phyloP scores from a whole-genome alignment of 768 basidiomycete genomes.

The Leucocoprinus sp. region DNA sequence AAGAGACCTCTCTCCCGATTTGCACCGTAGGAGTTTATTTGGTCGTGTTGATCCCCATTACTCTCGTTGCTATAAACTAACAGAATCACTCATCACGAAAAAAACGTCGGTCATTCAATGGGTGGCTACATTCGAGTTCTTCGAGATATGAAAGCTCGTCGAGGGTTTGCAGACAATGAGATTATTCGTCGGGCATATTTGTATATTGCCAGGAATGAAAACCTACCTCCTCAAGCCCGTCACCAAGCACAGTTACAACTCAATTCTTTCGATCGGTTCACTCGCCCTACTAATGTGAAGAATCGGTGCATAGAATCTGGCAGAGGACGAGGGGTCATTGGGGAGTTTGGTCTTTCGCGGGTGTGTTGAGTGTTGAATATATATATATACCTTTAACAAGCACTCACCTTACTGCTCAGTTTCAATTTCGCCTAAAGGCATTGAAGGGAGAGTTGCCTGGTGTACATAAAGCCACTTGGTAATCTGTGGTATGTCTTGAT shows the following conservation, averaged over 20 bases:
- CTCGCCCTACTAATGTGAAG: slow-evolving; percentile 81
- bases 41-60: slow-evolving; percentile 13
- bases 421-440: slow-evolving; percentile 86
- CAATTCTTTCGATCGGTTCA: slow-evolving; percentile 77
- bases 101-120: slow-evolving; percentile 25
- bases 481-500: slow-evolving; percentile 16
- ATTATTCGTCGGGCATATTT: slow-evolving; percentile 84
- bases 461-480: slow-evolving; percentile 92
- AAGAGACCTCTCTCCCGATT: slow-evolving; percentile 20
- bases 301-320: slow-evolving; percentile 85
- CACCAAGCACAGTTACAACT: slow-evolving; percentile 92
- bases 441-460: slow-evolving; percentile 77
- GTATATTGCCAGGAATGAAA: slow-evolving; percentile 87
- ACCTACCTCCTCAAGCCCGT: slow-evolving; percentile 79
- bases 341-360: slow-evolving; percentile 81
- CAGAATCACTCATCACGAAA: neutral
- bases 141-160: slow-evolving; percentile 73
- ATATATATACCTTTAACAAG: neutral
- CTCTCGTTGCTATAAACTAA: slow-evolving; percentile 1
- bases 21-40: slow-evolving; percentile 21
- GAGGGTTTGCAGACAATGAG: slow-evolving; percentile 67
- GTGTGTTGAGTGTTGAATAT: slow-evolving; percentile 34
- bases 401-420: slow-evolving; percentile 34
- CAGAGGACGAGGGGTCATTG: slow-evolving; percentile 78
- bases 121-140: slow-evolving; percentile 41